Conservation (phyloP, 2,329 filamentous ascomycete species). For the Fusarium musae region DNA sequence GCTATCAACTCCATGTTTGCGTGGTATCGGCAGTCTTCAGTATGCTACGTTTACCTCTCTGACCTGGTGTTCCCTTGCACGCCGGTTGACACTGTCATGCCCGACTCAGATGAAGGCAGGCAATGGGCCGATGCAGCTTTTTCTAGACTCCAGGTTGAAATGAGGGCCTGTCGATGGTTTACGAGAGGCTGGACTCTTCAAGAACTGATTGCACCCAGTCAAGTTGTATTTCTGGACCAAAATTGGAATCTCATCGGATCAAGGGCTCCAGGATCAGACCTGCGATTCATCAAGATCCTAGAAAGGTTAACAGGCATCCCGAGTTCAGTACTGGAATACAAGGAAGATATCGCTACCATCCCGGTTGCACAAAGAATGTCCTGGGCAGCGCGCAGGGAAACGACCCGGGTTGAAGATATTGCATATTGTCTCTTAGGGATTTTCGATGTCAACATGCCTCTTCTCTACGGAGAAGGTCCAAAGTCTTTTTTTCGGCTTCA, state of each 20-base stretch:
- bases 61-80: background rate
- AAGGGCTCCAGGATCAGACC: fast-evolving
- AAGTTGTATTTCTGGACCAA: background rate
- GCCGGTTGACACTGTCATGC: background rate
- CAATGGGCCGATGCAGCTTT: background rate
- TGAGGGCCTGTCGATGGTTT: background rate
- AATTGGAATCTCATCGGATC: background rate
- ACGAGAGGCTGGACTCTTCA: background rate
- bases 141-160: fast-evolving
- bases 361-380: background rate
- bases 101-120: background rate
- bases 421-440: background rate
- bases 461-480: background rate
- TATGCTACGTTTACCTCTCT: background rate
- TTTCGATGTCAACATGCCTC: background rate
- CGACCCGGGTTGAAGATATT: background rate
- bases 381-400: fast-evolving
- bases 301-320: background rate
- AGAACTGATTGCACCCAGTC: background rate
- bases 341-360: fast-evolving
- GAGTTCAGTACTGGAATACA: background rate
- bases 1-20: background rate
- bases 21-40: background rate
- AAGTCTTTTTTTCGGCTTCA: background rate
- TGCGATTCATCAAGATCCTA: background rate